Evolutionary conservation across 2,329 filamentous ascomycete genomes (phyloP), one percentile per base, ranked within the genome.

Genomic region (Colletotrichum scovillei): DNA sequence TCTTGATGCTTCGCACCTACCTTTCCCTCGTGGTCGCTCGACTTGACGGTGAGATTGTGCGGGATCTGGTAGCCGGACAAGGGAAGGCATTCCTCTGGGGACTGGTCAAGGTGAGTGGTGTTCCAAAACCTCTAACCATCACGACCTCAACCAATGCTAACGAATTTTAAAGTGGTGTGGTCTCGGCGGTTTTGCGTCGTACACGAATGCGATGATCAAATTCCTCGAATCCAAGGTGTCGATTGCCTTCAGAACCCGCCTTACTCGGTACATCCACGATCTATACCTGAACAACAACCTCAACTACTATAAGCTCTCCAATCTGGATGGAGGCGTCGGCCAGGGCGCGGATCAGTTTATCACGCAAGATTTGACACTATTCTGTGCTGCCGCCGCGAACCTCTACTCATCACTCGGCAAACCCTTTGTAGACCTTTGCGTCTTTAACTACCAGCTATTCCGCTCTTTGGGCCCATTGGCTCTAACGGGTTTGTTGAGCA

Each of bases 131-230:
- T 28, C 4, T 19, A 16, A 30, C 42, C n/a, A 11, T 16, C 4
- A 24, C 32, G 7, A 8, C 9, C 9, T 42, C 16, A n/a, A 5
- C 3, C 7, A 52, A 71, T 28, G n/a, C 76, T 80, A 69, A 75
- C 52, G 35, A 42, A 24, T 65, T 9, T 67, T 63, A 24, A 64
- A 91, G 87, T 99, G 97, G 97, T 95, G 95, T 76, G 95, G 96
- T 3, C 92, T 99, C 46, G 97, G 97, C 55, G 94, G 94, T 2
- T 92, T 98, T 75, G 96, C 95, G 9, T 97, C 96, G 0, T 99
- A 99, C 80, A 98, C 96, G 63, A 99, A 99, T 82, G 95, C 96
- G 67, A 98, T 97, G 93, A 99, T 99, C 87, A 98, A 98, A 83
- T 99, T 94, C 84, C 89, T 99, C 75, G 96, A 99, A 83, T 96